Base-by-base conservation (phyloP, 2,329 filamentous ascomycete genomes). In the Macrophomina pseudophaseolina region DNA sequence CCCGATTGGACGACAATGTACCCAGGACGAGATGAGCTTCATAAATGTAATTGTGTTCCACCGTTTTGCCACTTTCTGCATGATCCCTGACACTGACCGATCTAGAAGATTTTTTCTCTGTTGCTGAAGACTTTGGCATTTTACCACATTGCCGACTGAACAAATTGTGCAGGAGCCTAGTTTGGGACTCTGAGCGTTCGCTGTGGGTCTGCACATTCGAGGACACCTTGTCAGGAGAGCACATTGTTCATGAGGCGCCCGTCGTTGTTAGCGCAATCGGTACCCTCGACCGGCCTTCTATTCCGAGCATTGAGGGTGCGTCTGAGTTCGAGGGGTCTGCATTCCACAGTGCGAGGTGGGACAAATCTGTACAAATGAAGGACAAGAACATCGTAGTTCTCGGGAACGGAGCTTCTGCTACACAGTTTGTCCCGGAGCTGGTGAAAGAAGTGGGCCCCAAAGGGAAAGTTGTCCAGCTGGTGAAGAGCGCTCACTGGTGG, bases 1-100 rank as follows among this genome's bases (percentile, higher is more conserved):
- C 83, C 82, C 6, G 81, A 82, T 48, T 90, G 88, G 87, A 81
- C 82, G 18, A 82, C 83, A 66, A 86, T 88, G 72, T 88, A 86
- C 71, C 80, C 85, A 0, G 76, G 81, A 0, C 83, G 84, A 0
- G 76, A 77, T 0, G 87, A 90, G 72, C 89, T 89, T 52, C 79
- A 82, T 46, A 75, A 77, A 3, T 89, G 48, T 52, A 12, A 32
- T 18, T 8, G 30, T 4, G 11, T 11, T 0, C 28, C 72, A 8
- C 68, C 53, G 12, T 5, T 12, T 14, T 3, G 23, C 18, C 23
- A 4, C 30, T 32, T 52, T 5, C 48, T 7, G 4, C 28, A 23
- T 32, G 8, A 12, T 32, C 18, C 9, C 18, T 14, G 35, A 38
- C 11, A 30, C 6, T 30, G 68, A 71, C 8, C 5, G n/a, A 23